Evolutionary conservation across 2,329 filamentous ascomycete genomes (phyloP).

Genomic region (Hypoxylon sp.): DNA sequence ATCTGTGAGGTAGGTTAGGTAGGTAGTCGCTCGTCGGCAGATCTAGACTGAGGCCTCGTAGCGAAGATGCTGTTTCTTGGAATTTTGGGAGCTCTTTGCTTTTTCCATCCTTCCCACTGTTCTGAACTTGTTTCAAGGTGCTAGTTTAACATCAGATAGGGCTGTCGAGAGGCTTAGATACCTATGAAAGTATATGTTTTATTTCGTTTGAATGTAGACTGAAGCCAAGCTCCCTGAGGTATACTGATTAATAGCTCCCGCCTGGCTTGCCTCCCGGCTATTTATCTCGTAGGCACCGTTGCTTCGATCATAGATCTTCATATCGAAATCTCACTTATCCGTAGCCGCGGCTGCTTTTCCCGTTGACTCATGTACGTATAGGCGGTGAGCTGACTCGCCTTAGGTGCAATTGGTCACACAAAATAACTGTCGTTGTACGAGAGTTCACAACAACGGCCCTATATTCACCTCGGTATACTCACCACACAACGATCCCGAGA

Average conservation of each 20-base stretch:
- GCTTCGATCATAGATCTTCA: neutral
- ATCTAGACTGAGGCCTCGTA: neutral
- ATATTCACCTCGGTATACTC: neutral
- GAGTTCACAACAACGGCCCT: neutral
- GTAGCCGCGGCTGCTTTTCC: neutral
- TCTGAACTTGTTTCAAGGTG: neutral
- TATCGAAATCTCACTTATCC: neutral
- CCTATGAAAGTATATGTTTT: neutral
- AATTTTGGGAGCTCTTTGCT: neutral
- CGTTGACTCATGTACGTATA: neutral
- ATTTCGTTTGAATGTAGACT: neutral
- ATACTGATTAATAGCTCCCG: neutral
- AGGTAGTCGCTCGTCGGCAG: neutral
- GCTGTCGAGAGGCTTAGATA: neutral
- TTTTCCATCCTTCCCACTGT: neutral
- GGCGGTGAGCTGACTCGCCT: neutral
- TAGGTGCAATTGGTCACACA: neutral
- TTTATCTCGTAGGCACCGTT: no score
- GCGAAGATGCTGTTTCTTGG: neutral
- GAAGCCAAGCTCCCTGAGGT: neutral
- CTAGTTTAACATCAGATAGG: neutral
- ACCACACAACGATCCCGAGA: conserved; percentile 1
- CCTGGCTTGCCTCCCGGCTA: no score
- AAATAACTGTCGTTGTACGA: neutral
- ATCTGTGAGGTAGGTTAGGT: no score